These are phyloP conservation scores for Oryza brachyantha DNA, from an alignment of 176 grass and related monocot genomes.

Conservation along the genomic window DNA sequence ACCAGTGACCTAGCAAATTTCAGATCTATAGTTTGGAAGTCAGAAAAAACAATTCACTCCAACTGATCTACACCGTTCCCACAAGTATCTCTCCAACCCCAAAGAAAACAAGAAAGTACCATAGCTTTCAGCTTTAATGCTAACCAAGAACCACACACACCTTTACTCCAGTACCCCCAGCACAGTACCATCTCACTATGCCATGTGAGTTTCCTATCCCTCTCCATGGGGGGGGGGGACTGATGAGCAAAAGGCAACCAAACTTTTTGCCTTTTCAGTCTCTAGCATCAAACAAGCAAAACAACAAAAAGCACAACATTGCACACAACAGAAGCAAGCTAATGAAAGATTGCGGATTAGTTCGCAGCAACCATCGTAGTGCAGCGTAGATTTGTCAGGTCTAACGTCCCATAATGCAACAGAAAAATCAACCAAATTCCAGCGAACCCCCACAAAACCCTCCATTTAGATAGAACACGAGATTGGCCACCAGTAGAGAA, in stretches of 20 bases:
- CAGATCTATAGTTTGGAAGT: slow-evolving; percentile 42
- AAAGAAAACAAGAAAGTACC: slow-evolving; percentile 32
- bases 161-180: slow-evolving; percentile 31
- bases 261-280: slow-evolving; percentile 34
- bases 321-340: neutral
- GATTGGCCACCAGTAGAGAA: neutral
- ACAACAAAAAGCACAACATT: slow-evolving; percentile 20
- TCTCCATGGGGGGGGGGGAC: neutral
- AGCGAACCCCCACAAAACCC: neutral
- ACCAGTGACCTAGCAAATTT: neutral
- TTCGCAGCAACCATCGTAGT: neutral
- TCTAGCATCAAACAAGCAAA: slow-evolving; percentile 3
- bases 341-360: neutral
- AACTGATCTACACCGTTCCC: slow-evolving; percentile 24
- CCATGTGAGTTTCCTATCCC: slow-evolving; percentile 28
- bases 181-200: slow-evolving; percentile 16
- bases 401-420: neutral
- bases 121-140: slow-evolving; percentile 43
- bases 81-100: slow-evolving; percentile 22
- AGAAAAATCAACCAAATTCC: neutral
- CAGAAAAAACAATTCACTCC: slow-evolving; percentile 2
- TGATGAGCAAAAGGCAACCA: slow-evolving; percentile 15
- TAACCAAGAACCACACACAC: slow-evolving; percentile 23
- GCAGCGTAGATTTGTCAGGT: neutral
- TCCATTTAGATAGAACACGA: neutral